A percentile compares a stretch with the other conserved stretches of the same genome.
Conservation (phyloP, 768 basidiomycete species). For the Dacryopinax primogenitus region DNA sequence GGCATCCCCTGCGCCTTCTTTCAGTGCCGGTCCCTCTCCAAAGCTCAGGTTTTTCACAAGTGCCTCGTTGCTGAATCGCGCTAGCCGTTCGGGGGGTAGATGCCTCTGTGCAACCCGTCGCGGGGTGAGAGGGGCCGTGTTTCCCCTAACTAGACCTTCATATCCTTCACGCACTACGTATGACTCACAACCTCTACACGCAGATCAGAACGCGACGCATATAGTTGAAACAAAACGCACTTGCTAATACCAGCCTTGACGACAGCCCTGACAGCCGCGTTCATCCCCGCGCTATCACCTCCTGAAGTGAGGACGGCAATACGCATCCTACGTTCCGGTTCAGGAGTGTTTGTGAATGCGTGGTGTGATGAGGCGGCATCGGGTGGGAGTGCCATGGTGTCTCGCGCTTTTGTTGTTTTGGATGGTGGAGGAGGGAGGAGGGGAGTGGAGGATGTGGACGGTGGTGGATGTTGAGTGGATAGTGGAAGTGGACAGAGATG, state of each 20-base stretch:
- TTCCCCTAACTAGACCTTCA: constrained; percentile 95
- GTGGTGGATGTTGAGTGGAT: background rate
- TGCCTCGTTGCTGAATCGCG: constrained; percentile 19
- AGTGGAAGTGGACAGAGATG: background rate
- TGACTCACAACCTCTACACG: constrained; percentile 75
- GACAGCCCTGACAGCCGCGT: constrained; percentile 83
- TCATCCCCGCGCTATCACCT: constrained; percentile 97
- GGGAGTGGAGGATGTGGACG: background rate
- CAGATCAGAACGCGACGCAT: too few species aligned
- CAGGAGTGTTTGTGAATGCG: background rate
- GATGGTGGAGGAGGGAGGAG: background rate
- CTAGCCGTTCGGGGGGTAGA: constrained; percentile 18
- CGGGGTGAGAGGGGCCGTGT: constrained; percentile 30
- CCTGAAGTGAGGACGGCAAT: constrained; percentile 90
- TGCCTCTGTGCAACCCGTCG: constrained; percentile 14
- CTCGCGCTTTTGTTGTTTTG: background rate
- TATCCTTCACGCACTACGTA: constrained; percentile 97
- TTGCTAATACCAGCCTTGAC: constrained; percentile 86
- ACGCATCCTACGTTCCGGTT: constrained; percentile 43
- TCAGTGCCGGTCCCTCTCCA: constrained; percentile 63
- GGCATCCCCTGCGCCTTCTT: constrained; percentile 50
- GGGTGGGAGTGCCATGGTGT: background rate
- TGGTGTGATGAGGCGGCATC: background rate
- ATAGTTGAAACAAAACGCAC: constrained; percentile 39
- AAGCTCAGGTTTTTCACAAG: constrained; percentile 66